Evolutionary conservation across 2,329 filamentous ascomycete species (phyloP).

Genomic region (Nothophoma quercina): DNA sequence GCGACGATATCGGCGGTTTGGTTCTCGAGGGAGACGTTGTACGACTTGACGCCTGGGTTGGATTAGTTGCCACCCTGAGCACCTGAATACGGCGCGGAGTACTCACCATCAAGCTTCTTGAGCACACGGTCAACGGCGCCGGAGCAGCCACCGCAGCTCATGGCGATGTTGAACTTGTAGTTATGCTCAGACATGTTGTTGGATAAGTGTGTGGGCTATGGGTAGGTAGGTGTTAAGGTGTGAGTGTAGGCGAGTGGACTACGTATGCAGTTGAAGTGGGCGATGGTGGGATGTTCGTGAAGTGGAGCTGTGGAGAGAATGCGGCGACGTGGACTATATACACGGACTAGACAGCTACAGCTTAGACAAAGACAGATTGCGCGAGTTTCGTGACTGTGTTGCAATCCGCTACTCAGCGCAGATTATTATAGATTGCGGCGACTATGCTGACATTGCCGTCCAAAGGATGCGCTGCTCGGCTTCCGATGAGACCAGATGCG

Average conservation of each 20-base stretch:
- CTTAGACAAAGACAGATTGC: conserved; percentile 12
- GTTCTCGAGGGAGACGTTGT: conserved; percentile 84
- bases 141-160: conserved; percentile 96
- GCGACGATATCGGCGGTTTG: conserved; percentile 83
- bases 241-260: neutral
- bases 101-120: conserved; percentile 86
- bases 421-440: conserved; percentile 23
- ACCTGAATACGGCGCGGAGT: conserved; percentile 6
- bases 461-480: conserved; percentile 16
- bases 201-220: conserved; percentile 9
- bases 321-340: conserved; percentile 14
- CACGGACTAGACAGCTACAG: conserved; percentile 6
- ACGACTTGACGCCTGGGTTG: conserved; percentile 79
- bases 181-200: conserved; percentile 72
- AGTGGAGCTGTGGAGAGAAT: conserved; percentile 11
- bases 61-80: conserved; percentile 19
- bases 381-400: conserved; percentile 25
- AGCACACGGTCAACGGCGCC: conserved; percentile 91
- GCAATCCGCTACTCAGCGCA: conserved; percentile 15
- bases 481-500: conserved; percentile 36
- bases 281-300: conserved; percentile 7
- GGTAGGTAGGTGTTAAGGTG: conserved; percentile 3
- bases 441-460: conserved; percentile 21
- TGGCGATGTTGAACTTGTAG: conserved; percentile 94
- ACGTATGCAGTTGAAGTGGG: neutral